Base-by-base conservation (phyloP, 805 yeast species). In the Pichia membranifaciens region DNA sequence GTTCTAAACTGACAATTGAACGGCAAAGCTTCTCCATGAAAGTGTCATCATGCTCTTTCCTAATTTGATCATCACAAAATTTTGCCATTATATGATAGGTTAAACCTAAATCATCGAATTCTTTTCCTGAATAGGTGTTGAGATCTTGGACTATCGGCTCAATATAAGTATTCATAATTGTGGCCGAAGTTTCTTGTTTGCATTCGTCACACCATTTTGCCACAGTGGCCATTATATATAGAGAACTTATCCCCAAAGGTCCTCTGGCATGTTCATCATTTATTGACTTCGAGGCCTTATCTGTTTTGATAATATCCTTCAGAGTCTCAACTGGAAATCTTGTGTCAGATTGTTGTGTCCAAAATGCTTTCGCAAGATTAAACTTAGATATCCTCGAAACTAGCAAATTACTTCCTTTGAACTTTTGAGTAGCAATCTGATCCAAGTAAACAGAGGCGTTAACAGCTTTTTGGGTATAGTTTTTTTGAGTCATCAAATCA, bases 171-270 rank as follows among this genome's bases (percentile, higher is more conserved):
- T 66, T 62, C 74, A 82, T 73, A 1, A 90, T 79, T 3, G 66
- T 66, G 1, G 75, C 69, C 0, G 88, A 77, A 10, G 81, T 70
- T 49, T 83, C 95, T 51, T 81, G 82, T 33, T 84, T 74, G 0
- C 95, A 84, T 41, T 73, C 76, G 0, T 87, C 73, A 32, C 79
- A 65, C 96, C 96, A 89, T 41, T 76, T 72, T 0, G 82, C 82
- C 35, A 84, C 54, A 6, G 61, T 55, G 12, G 72, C 72, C 54
- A 55, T 54, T 32, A 61, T 18, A 16, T 54, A 53, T 13, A 37
- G 42, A 3, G 44, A 32, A 9, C 50, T 48, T 2, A 42, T 12
- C 23, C 37, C 20, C 39, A 29, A 29, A 25, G n/a, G 17, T 12
- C 10, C 7, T 13, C 16, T 12, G 15, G 13, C 9, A 10, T 23